Evolutionary conservation across 2,329 filamentous ascomycete genomes (phyloP).

Genomic region (Clonostachys chloroleuca): DNA sequence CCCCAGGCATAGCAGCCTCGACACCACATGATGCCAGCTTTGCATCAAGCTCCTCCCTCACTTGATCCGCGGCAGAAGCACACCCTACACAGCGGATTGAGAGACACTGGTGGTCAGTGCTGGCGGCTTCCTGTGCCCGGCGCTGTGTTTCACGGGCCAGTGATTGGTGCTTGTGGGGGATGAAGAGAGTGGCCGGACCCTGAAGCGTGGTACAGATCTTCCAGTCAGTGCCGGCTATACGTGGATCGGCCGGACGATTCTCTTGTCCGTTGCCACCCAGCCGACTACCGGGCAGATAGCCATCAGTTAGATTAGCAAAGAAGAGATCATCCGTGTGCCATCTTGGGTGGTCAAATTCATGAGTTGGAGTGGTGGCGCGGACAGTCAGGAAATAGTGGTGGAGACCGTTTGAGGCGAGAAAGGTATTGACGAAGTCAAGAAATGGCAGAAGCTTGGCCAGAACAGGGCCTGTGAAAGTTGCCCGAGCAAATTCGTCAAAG

Average conservation of each 20-base stretch:
- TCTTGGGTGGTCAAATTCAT: constrained; percentile 35
- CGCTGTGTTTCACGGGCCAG: constrained; percentile 24
- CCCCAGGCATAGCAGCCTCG: constrained; percentile 14
- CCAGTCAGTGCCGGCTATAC: constrained; percentile 28
- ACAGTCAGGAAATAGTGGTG: constrained; percentile 42
- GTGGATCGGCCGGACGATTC: not conserved
- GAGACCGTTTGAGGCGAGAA: constrained; percentile 26
- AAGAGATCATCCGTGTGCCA: constrained; percentile 48
- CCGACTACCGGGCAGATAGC: constrained; percentile 6
- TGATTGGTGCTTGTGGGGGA: constrained; percentile 18
- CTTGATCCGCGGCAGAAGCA: constrained; percentile 29
- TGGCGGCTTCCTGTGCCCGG: constrained; percentile 14
- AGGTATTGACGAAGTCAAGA: constrained; percentile 27
- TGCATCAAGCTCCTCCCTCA: constrained; percentile 24
- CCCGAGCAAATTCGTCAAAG: constrained; percentile 29
- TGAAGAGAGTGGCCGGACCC: constrained; percentile 40
- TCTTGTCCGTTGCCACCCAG: not conserved
- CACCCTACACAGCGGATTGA: constrained; percentile 37
- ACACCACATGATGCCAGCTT: constrained; percentile 15
- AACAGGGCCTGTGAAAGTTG: constrained; percentile 25
- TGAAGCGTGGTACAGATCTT: constrained; percentile 42
- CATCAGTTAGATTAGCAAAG: constrained; percentile 17
- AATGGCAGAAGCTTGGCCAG: constrained; percentile 29
- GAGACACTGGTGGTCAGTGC: constrained; percentile 29
- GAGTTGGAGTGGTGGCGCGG: constrained; percentile 34